Percentiles rank a stretch among this genome's conserved stretches.
phyloP scores from a whole-genome alignment of 345 rosid genomes.

The Pistacia vera region DNA sequence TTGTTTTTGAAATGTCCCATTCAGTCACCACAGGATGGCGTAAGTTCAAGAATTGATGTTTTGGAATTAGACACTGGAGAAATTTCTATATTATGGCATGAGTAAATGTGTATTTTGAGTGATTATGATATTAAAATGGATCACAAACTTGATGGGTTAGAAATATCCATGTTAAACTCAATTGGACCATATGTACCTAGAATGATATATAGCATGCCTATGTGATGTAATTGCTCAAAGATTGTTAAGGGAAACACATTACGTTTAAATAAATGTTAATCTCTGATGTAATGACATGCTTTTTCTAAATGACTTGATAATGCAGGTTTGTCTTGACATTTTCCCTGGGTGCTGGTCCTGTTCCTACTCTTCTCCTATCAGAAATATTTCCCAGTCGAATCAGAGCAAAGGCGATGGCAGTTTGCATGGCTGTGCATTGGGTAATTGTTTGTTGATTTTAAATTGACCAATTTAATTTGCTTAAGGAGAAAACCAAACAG shows the following conservation, averaged over 20 bases:
- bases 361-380: conserved; percentile 84
- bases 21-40: background rate
- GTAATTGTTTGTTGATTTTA: conserved; percentile 40
- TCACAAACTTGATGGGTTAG: no score
- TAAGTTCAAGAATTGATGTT: conserved; percentile 1
- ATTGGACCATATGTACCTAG: background rate
- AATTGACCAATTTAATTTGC: conserved; percentile 2
- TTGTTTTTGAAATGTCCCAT: background rate
- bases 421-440: conserved; percentile 95
- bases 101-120: conserved; percentile 5
- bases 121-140: background rate
- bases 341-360: conserved; percentile 92
- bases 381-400: conserved; percentile 87
- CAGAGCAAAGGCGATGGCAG: conserved; percentile 88
- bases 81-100: background rate
- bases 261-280: conserved; percentile 1
- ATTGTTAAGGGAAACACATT: conserved; percentile 3
- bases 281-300: conserved; percentile 4
- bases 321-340: conserved; percentile 85
- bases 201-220: background rate
- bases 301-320: conserved; percentile 5
- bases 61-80: background rate
- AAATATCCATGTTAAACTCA: background rate
- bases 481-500: background rate
- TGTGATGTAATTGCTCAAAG: background rate